Evolutionary conservation across 257 asterid genomes (phyloP).

Genomic region (Jasminum sambac): DNA sequence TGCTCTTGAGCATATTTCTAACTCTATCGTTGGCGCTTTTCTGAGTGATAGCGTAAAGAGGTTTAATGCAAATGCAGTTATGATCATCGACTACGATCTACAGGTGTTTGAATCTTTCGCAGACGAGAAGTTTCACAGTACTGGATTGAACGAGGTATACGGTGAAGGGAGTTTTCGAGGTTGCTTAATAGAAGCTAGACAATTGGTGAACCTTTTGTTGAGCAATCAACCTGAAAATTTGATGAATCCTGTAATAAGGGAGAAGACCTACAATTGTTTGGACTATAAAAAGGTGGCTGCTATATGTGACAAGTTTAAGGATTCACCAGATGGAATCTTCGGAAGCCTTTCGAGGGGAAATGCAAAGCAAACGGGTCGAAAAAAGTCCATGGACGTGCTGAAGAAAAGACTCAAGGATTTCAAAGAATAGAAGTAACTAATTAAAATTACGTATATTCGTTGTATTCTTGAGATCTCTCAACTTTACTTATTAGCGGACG

Average conservation of each 20-base stretch:
- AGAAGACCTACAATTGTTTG: slow-evolving; percentile 42
- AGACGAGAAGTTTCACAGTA: slow-evolving; percentile 44
- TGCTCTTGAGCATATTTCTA: slow-evolving; percentile 56
- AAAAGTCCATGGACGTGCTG: slow-evolving; percentile 46
- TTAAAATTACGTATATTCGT: neutral
- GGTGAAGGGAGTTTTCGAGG: slow-evolving; percentile 42
- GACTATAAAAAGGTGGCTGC: slow-evolving; percentile 47
- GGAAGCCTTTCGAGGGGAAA: slow-evolving; percentile 48
- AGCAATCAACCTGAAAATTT: slow-evolving; percentile 55
- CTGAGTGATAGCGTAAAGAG: slow-evolving; percentile 46
- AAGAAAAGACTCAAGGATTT: slow-evolving; percentile 50
- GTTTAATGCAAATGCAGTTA: slow-evolving; percentile 44
- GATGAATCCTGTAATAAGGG: slow-evolving; percentile 53
- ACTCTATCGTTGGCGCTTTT: slow-evolving; percentile 43
- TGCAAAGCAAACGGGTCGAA: slow-evolving; percentile 42
- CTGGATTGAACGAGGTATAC: slow-evolving; percentile 45
- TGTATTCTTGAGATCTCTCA: neutral
- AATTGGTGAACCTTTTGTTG: slow-evolving; percentile 42
- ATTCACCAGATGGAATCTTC: slow-evolving; percentile 48
- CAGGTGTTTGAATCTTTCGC: slow-evolving; percentile 44
- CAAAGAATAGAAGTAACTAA: slow-evolving; percentile 20
- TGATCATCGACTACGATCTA: slow-evolving; percentile 40
- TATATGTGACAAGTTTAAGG: slow-evolving; percentile 51
- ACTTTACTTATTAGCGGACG: neutral
- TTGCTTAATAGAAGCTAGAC: slow-evolving; percentile 53